A percentile compares a stretch with the other conserved stretches of the same genome.
Evolutionary conservation across 495 filamentous ascomycete genomes (phyloP).

Genomic region (Lasiosphaeriaceae sp.): DNA sequence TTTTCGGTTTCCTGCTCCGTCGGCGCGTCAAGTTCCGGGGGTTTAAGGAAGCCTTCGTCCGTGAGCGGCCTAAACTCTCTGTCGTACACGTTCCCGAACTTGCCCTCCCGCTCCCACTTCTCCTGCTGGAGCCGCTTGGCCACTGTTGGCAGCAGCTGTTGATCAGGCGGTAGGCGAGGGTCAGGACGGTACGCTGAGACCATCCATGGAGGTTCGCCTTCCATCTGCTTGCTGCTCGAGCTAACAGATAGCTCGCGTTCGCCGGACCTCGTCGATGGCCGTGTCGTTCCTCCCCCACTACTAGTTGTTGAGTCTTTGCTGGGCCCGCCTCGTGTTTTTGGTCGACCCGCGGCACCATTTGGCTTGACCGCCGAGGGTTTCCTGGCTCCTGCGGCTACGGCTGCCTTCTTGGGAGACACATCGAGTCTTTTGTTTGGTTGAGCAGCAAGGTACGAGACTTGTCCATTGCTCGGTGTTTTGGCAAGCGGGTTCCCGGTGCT

Average conservation of each 20-base stretch:
- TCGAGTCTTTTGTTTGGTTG: conserved; percentile 46
- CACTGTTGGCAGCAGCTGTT: conserved; percentile 92
- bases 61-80: conserved; percentile 77
- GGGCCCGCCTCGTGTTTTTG: conserved; percentile 57
- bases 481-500: conserved; percentile 61
- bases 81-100: conserved; percentile 76
- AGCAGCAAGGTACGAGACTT: conserved; percentile 4
- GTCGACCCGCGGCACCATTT: conserved; percentile 46
- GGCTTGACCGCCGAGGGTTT: conserved; percentile 41
- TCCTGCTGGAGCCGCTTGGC: conserved; percentile 89
- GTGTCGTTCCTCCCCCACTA: conserved; percentile 41
- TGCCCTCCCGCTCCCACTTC: conserved; percentile 89
- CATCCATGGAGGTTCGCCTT: conserved; percentile 95
- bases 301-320: conserved; percentile 52
- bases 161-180: conserved; percentile 87
- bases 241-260: conserved; percentile 44
- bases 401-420: conserved; percentile 44
- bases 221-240: conserved; percentile 63
- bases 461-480: conserved; percentile 39
- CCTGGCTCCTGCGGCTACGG: conserved; percentile 23
- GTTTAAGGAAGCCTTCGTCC: conserved; percentile 46
- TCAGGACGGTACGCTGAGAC: conserved; percentile 93
- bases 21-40: conserved; percentile 32
- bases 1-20: conserved; percentile 31
- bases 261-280: conserved; percentile 50